Evolutionary conservation across 805 yeast genomes (phyloP).

Genomic region (Kodamaea jinghongensis): DNA sequence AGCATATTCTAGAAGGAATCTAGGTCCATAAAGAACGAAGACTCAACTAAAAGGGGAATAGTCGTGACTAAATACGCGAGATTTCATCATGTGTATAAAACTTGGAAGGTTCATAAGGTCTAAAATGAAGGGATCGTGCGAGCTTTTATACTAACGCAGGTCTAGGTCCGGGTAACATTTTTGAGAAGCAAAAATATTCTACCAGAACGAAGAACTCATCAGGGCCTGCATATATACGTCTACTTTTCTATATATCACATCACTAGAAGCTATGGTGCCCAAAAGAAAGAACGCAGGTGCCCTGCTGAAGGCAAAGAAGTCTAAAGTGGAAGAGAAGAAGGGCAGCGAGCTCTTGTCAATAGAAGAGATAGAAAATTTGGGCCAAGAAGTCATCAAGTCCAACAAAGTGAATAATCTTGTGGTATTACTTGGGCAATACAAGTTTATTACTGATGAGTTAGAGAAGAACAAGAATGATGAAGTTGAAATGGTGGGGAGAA

Average conservation of each 20-base stretch:
- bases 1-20: constrained; percentile 35
- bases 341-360: constrained; percentile 2
- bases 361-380: constrained; percentile 22
- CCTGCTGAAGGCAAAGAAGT: constrained; percentile 7
- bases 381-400: constrained; percentile 36
- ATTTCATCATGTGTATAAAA: constrained; percentile 61
- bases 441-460: constrained; percentile 18
- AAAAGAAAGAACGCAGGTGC: constrained; percentile 7
- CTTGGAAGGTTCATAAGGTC: constrained; percentile 61
- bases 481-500: constrained; percentile 36
- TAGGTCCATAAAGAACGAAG: constrained; percentile 14
- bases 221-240: constrained; percentile 4
- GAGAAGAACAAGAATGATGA: constrained; percentile 16
- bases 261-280: constrained; percentile 16
- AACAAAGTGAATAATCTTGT: constrained; percentile 57
- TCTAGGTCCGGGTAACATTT: constrained; percentile 25
- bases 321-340: constrained; percentile 9
- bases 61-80: constrained; percentile 50
- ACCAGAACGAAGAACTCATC: constrained; percentile 10
- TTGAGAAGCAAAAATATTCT: too few relatives aligned
- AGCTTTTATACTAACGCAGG: constrained; percentile 16
- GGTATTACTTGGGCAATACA: constrained; percentile 41
- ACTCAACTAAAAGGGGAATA: constrained; percentile 45
- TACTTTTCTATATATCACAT: constrained; percentile 2
- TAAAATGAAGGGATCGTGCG: constrained; percentile 16